A percentile compares a stretch with the other conserved stretches of the same genome.
These are phyloP conservation scores for Cyberlindnera misumaiensis DNA, from an alignment of 805 yeast species.

Conservation along the genomic window DNA sequence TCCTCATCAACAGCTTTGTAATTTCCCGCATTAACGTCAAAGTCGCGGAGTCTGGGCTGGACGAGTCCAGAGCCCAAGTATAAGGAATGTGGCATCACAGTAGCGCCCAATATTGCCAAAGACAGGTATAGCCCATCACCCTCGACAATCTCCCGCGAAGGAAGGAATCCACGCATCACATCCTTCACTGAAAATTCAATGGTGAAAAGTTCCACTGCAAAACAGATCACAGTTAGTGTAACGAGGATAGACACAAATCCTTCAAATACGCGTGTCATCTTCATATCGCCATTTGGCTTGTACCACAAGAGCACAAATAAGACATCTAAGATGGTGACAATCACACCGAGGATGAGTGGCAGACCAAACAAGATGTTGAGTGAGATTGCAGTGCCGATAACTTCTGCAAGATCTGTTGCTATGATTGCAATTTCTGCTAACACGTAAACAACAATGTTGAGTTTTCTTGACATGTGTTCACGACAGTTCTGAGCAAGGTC, in stretches of 20 bases:
- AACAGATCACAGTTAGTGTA: slow-evolving; percentile 77
- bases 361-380: slow-evolving; percentile 73
- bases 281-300: slow-evolving; percentile 75
- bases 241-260: slow-evolving; percentile 73
- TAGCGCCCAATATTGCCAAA: slow-evolving; percentile 86
- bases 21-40: slow-evolving; percentile 61
- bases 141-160: slow-evolving; percentile 41
- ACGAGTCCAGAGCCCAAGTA: slow-evolving; percentile 87
- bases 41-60: slow-evolving; percentile 77
- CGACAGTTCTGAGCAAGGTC: slow-evolving; percentile 87
- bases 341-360: slow-evolving; percentile 79
- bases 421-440: slow-evolving; percentile 88
- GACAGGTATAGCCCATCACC: slow-evolving; percentile 70
- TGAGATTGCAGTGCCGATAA: slow-evolving; percentile 95
- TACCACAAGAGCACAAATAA: slow-evolving; percentile 82
- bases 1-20: slow-evolving; percentile 30
- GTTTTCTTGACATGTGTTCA: slow-evolving; percentile 55
- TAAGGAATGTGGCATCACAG: slow-evolving; percentile 91
- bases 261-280: slow-evolving; percentile 74
- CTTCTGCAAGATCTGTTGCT: slow-evolving; percentile 95
- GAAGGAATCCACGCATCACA: slow-evolving; percentile 64
- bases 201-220: slow-evolving; percentile 67
- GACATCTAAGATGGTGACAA: slow-evolving; percentile 81
- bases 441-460: slow-evolving; percentile 58
- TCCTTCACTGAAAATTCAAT: slow-evolving; percentile 54